phyloP scores from a whole-genome alignment of 495 filamentous ascomycete genomes.

The Hypoxylon perforatum region DNA sequence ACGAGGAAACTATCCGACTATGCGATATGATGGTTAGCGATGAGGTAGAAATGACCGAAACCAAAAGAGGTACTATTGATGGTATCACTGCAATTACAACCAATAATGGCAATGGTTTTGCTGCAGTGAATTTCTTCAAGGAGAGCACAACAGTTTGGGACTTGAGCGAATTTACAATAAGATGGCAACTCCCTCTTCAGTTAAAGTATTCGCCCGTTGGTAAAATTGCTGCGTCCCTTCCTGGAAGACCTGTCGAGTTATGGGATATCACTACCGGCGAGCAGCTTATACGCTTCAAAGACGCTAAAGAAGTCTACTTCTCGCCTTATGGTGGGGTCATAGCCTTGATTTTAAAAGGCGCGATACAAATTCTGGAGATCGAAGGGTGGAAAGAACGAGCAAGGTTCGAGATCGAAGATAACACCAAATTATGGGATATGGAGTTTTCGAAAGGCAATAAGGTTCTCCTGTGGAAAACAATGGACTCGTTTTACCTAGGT shows the following conservation, averaged over 20 bases:
- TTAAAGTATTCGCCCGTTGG: not conserved
- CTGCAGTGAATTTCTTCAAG: no score
- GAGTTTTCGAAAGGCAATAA: constrained; percentile 9
- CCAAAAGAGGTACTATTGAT: no score
- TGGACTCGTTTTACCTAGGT: not conserved
- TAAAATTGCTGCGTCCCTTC: not conserved
- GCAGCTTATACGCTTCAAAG: not conserved
- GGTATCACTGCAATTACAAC: not conserved
- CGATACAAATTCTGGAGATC: constrained; percentile 7
- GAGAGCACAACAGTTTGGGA: not conserved
- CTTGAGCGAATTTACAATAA: not conserved
- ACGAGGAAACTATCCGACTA: constrained; percentile 20
- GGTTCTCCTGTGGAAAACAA: not conserved
- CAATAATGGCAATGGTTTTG: not conserved
- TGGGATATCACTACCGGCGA: constrained; percentile 6
- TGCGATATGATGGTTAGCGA: constrained; percentile 11
- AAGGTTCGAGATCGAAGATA: not conserved
- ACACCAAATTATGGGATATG: not conserved
- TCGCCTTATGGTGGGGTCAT: not conserved
- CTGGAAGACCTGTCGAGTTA: not conserved
- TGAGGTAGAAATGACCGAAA: not conserved
- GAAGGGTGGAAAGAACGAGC: not conserved
- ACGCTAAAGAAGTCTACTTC: not conserved
- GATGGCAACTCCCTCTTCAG: not conserved
- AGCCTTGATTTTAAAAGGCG: not conserved